Evolutionary conservation across 2,329 filamentous ascomycete genomes (phyloP), one percentile per base, ranked within the genome.

Genomic region (Hypoxylon sp.): DNA sequence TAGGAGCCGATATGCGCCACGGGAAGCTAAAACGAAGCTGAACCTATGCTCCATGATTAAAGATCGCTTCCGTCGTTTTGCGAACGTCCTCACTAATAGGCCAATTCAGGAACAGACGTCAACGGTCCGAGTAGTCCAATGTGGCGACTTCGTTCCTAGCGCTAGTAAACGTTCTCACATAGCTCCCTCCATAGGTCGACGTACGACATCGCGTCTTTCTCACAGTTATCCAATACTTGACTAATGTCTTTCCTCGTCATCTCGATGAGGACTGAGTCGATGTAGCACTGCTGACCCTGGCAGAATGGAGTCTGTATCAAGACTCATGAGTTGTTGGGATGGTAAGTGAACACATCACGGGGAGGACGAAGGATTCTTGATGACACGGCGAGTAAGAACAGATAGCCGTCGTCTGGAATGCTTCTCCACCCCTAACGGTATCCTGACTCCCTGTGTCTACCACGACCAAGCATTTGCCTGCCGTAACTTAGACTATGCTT

Each of bases 401-500:
- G 23, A 21, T 34, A 56, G 60, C 67, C 67, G 52, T 49, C 36
- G 48, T 41, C 36, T 67, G 63, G 67, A 69, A 69, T 69, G 60
- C 49, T 55, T 60, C 48, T 21, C 14, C 43, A 46, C 48, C 49
- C 30, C 34, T 21, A 38, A 36, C 21, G 38, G 14, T 48, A 53
- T 52, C 36, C 28, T 28, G 43, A 19, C 41, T 58, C 48, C 46
- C 34, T 57, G 30, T 30, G 36, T 43, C 58, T 36, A 36, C 11
- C 19, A 36, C 14, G 17, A 57, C 38, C 25, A 56, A 25, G 57
- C 46, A 41, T 46, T 21, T 13, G 36, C 53, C 50, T 19, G 25
- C 17, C 11, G 23, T 48, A 41, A 5, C 17, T 62, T 63, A 55
- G 25, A 58, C 51, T 67, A 11, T 50, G 7, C 4, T 38, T 61